Conservation (phyloP, 2,329 filamentous ascomycete species). For the Nigrospora oryzae region DNA sequence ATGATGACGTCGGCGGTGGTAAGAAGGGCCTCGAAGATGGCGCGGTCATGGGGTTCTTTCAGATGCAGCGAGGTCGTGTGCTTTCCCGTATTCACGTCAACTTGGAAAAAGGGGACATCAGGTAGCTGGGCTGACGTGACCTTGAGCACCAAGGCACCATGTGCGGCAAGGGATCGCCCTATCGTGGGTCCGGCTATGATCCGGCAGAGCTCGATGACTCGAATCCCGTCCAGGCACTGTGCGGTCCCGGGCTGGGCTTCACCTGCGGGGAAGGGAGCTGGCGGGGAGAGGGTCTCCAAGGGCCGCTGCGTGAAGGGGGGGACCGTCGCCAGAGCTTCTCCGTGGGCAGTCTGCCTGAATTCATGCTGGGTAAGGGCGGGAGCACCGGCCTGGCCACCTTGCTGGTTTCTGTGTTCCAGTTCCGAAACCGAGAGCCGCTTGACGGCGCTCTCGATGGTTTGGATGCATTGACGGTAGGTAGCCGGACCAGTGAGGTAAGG, state of each 20-base stretch:
- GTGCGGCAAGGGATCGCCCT: slow-evolving; percentile 62
- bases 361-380: slow-evolving; percentile 50
- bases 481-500: slow-evolving; percentile 51
- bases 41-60: slow-evolving; percentile 42
- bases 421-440: slow-evolving; percentile 43
- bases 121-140: slow-evolving; percentile 60
- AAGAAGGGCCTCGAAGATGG: slow-evolving; percentile 49
- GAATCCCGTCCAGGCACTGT: slow-evolving; percentile 48
- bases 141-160: slow-evolving; percentile 67
- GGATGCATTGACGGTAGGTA: slow-evolving; percentile 49
- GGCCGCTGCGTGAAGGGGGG: slow-evolving; percentile 41
- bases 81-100: slow-evolving; percentile 66
- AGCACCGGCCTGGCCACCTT: slow-evolving; percentile 50
- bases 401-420: slow-evolving; percentile 48
- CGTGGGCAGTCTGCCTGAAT: slow-evolving; percentile 48
- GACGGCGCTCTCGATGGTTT: slow-evolving; percentile 51
- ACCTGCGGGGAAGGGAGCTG: slow-evolving; percentile 26
- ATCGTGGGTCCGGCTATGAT: slow-evolving; percentile 72
- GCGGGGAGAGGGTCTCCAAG: slow-evolving; percentile 41
- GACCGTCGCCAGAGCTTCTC: slow-evolving; percentile 27
- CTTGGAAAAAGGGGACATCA: slow-evolving; percentile 65
- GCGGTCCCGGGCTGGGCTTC: slow-evolving; percentile 16
- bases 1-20: slow-evolving; percentile 56
- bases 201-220: slow-evolving; percentile 66
- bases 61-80: slow-evolving; percentile 57